phyloP scores from a whole-genome alignment of 371 early-diverging fungal species.

The Fennellomyces sp. region DNA sequence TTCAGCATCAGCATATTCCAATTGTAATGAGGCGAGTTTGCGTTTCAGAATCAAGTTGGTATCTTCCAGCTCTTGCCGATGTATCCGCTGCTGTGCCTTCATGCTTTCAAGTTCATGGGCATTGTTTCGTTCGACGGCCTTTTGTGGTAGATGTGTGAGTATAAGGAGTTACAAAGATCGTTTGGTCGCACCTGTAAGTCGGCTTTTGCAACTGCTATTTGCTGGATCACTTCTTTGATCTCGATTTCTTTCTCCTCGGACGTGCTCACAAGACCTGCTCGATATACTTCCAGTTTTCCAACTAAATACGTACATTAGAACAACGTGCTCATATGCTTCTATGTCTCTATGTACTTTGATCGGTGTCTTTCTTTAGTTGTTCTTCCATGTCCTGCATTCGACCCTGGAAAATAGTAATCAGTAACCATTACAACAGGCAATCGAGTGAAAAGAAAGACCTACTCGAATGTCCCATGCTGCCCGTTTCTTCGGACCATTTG shows the following conservation, averaged over 20 bases:
- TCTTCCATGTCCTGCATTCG: slow-evolving; percentile 39
- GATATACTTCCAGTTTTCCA: slow-evolving; percentile 22
- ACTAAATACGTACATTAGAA: slow-evolving; percentile 13
- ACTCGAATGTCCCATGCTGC: slow-evolving; percentile 49
- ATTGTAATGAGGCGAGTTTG: slow-evolving; percentile 22
- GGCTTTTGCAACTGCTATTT: slow-evolving; percentile 24
- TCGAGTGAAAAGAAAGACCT: neutral
- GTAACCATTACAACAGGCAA: neutral
- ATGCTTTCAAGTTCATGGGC: slow-evolving; percentile 23
- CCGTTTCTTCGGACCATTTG: slow-evolving; percentile 14
- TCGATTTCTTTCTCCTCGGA: slow-evolving; percentile 33
- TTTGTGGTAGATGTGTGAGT: neutral
- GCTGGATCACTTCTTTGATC: slow-evolving; percentile 29
- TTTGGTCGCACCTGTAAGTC: slow-evolving; percentile 22
- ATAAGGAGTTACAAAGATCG: neutral
- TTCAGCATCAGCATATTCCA: slow-evolving; percentile 25
- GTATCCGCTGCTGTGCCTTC: slow-evolving; percentile 34
- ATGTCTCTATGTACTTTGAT: slow-evolving; percentile 22
- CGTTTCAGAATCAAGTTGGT: slow-evolving; percentile 29
- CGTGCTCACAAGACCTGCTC: slow-evolving; percentile 26
- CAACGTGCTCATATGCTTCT: neutral
- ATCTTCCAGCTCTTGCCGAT: slow-evolving; percentile 36
- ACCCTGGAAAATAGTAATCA: slow-evolving; percentile 25
- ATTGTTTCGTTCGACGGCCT: slow-evolving; percentile 26
- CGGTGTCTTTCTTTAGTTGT: slow-evolving; percentile 21